Percentiles rank a stretch among this genome's conserved stretches.
These are phyloP conservation scores for Lyophyllum decastes DNA, from an alignment of 768 basidiomycete genomes.

Conservation along the genomic window DNA sequence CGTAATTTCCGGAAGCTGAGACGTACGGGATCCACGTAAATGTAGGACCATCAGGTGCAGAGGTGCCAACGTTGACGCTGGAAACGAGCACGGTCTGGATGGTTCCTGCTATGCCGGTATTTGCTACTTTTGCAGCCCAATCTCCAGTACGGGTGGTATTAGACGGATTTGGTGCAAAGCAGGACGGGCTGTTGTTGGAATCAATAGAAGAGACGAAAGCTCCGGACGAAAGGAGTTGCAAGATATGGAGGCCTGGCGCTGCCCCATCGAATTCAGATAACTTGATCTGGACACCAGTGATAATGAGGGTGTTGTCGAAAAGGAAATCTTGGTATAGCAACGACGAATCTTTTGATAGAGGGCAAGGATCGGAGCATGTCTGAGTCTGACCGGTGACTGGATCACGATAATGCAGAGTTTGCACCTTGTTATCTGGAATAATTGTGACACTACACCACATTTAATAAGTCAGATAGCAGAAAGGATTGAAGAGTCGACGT, in stretches of 20 bases:
- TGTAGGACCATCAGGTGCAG: constrained; percentile 63
- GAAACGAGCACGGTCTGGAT: constrained; percentile 74
- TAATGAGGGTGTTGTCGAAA: constrained; percentile 58
- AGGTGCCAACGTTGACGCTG: constrained; percentile 62
- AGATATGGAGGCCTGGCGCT: constrained; percentile 80
- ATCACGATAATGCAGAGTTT: constrained; percentile 77
- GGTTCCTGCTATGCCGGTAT: constrained; percentile 81
- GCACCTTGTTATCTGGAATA: constrained; percentile 86
- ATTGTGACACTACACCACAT: constrained; percentile 65
- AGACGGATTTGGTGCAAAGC: constrained; percentile 78
- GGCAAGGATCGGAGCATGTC: constrained; percentile 80
- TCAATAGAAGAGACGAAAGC: constrained; percentile 80
- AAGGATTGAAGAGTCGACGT: constrained; percentile 17
- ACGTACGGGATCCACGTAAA: constrained; percentile 93
- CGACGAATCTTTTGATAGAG: constrained; percentile 73
- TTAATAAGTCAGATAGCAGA: constrained; percentile 4
- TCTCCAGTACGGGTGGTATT: constrained; percentile 64
- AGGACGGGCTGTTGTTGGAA: constrained; percentile 62
- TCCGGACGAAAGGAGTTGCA: constrained; percentile 93
- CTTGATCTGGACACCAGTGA: constrained; percentile 90
- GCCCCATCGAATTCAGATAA: constrained; percentile 75
- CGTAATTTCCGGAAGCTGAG: constrained; percentile 85
- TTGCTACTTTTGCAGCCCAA: constrained; percentile 66
- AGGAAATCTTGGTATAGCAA: constrained; percentile 94
- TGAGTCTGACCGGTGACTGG: constrained; percentile 70